Percentiles rank a stretch among this genome's conserved stretches.
These are phyloP conservation scores for Diphasiastrum complanatum DNA, from an alignment of 83 land plant genomes.

Conservation along the genomic window DNA sequence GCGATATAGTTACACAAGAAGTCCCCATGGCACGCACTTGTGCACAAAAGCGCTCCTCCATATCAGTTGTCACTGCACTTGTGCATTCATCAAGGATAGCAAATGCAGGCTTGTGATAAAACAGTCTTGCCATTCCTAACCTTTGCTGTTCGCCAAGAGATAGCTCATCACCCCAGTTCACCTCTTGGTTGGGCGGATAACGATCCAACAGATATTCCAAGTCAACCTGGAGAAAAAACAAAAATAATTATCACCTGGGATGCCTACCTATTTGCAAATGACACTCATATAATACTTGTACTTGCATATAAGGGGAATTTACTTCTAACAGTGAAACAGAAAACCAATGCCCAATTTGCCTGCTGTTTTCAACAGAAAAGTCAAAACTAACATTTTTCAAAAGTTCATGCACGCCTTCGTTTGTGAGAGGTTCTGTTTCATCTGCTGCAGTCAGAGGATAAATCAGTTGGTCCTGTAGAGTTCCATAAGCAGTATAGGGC, in stretches of 20 bases:
- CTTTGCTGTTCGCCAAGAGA: slow-evolving; percentile 97
- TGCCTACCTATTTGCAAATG: neutral
- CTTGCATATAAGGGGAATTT: no score
- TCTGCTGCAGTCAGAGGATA: slow-evolving; percentile 85
- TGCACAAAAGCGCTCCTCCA: slow-evolving; percentile 97
- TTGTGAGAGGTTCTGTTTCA: slow-evolving; percentile 65
- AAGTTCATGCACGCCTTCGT: slow-evolving; percentile 78
- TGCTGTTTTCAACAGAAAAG: neutral
- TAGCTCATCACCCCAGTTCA: slow-evolving; percentile 97
- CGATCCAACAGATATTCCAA: slow-evolving; percentile 92
- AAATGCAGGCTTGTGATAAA: slow-evolving; percentile 91
- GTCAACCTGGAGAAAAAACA: slow-evolving; percentile 55
- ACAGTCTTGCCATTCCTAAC: slow-evolving; percentile 92
- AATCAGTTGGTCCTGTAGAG: slow-evolving; percentile 91
- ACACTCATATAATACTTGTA: no score
- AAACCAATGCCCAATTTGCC: neutral
- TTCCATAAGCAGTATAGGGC: slow-evolving; percentile 92
- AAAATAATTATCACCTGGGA: neutral
- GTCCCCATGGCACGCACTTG: slow-evolving; percentile 99
- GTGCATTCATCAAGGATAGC: slow-evolving; percentile 99
- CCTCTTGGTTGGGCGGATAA: slow-evolving; percentile 67
- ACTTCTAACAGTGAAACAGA: no score
- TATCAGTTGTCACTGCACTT: slow-evolving; percentile 97
- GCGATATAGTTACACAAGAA: slow-evolving; percentile 97
- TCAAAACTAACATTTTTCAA: slow-evolving; percentile 61